These are phyloP conservation scores for Fistulinella prunicolor DNA, from an alignment of 768 basidiomycete species.

Conservation along the genomic window DNA sequence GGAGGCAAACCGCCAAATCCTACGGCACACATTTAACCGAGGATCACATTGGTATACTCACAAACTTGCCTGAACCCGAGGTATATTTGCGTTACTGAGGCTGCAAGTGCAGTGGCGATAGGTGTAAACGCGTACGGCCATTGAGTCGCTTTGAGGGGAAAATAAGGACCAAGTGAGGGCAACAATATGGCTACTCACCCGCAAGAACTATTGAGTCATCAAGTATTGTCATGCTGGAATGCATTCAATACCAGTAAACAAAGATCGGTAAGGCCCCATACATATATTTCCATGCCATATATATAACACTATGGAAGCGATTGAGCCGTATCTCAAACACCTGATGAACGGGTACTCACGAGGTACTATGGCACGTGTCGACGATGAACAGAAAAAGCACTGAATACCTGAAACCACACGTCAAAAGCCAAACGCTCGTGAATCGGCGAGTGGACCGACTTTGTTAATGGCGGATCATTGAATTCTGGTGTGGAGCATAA, in stretches of 20 bases:
- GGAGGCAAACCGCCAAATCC: conserved; percentile 14
- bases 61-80: conserved; percentile 43
- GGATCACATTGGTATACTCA: background rate
- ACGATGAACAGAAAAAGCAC: conserved; percentile 17
- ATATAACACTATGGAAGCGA: conserved; percentile 10
- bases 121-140: conserved; percentile 55
- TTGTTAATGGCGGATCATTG: conserved; percentile 11
- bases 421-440: background rate
- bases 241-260: background rate
- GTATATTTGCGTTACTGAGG: conserved; percentile 48
- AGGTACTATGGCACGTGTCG: conserved; percentile 18
- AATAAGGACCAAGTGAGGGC: background rate
- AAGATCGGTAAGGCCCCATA: background rate
- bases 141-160: conserved; percentile 33
- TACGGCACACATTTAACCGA: background rate
- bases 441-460: background rate
- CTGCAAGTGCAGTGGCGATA: conserved; percentile 43
- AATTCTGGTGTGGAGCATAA: conserved; percentile 5
- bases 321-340: background rate
- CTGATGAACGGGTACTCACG: conserved; percentile 7
- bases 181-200: background rate
- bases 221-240: conserved; percentile 12
- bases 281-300: conserved; percentile 20
- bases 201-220: conserved; percentile 14
- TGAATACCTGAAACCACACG: conserved; percentile 5